Evolutionary conservation across 2,329 filamentous ascomycete species (phyloP).

Genomic region (Alternaria dauci): DNA sequence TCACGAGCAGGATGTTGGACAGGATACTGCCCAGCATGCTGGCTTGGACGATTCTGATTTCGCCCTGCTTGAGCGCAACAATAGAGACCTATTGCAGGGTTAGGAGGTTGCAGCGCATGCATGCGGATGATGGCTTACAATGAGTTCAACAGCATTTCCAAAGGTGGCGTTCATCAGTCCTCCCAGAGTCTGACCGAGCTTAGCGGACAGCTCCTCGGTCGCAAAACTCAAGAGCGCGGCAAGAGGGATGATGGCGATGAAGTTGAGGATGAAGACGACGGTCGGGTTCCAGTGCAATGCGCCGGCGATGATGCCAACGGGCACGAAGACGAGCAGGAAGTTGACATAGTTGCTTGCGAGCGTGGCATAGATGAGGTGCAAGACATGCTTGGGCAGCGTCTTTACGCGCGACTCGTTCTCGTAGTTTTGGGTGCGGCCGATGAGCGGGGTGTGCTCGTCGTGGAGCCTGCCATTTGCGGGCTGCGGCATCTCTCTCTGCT

Average conservation of each 20-base stretch:
- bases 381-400: slow-evolving; percentile 41
- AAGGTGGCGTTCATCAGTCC: slow-evolving; percentile 80
- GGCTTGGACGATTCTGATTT: slow-evolving; percentile 96
- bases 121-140: slow-evolving; percentile 58
- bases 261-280: slow-evolving; percentile 78
- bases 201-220: slow-evolving; percentile 77
- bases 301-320: slow-evolving; percentile 75
- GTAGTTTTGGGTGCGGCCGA: slow-evolving; percentile 29
- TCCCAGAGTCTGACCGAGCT: slow-evolving; percentile 76
- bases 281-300: slow-evolving; percentile 69
- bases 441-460: slow-evolving; percentile 43
- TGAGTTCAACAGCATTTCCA: slow-evolving; percentile 81
- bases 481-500: slow-evolving; percentile 32
- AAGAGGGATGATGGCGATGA: slow-evolving; percentile 80
- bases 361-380: slow-evolving; percentile 53
- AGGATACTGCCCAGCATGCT: slow-evolving; percentile 97
- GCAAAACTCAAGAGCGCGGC: slow-evolving; percentile 78
- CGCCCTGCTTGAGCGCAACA: slow-evolving; percentile 81
- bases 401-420: slow-evolving; percentile 40
- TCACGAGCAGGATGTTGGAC: slow-evolving; percentile 85
- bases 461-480: slow-evolving; percentile 38
- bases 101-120: slow-evolving; percentile 8
- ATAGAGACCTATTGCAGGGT: slow-evolving; percentile 75
- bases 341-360: slow-evolving; percentile 68
- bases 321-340: slow-evolving; percentile 75